Evolutionary conservation across 305 asterid species (phyloP), one percentile per base, ranked within the genome.

Genomic region (Stenogyne calaminthoides): DNA sequence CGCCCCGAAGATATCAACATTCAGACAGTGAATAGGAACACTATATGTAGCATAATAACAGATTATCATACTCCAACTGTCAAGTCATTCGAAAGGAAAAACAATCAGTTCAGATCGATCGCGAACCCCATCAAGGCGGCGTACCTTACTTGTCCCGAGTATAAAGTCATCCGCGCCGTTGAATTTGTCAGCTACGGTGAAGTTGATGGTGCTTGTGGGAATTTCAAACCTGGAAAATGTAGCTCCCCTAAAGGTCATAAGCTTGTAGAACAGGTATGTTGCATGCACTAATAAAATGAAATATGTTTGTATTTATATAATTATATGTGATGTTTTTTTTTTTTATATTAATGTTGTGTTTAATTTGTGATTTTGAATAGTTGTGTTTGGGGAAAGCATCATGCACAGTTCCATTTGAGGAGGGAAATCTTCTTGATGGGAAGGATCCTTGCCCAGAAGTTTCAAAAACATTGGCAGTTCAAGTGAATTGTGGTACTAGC

Each of bases 101-200:
- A 85, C 9, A 74, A 75, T 75, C 25, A 82, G 55, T 77, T 91
- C 5, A 70, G 83, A 0, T 37, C 91, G 0, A 51, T 67, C 0
- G 73, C 34, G 1, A 77, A 85, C 9, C 85, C 89, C 0, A 40
- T 80, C 4, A 77, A 84, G 58, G 75, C 87, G 3, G 97, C 93
- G 0, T 70, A 76, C 18, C 82, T 90, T 32, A 62, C 58, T 12
- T 90, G 95, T 59, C 91, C 90, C 1, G 83, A 81, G 2, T 19
- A 64, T 32, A 86, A 86, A 68, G 32, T 86, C 0, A 78, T 94
- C n/a, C 77, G 79, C 12, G 79, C 56, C 9, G 81, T 94, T 1
- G 95, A 90, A 19, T 90, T 87, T 15, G 99, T 86, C 0, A 82
- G 87, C 60, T 94, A 80, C 32, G 98, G 99, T 3, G 71, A 83